A percentile compares a stretch with the other conserved stretches of the same genome.
phyloP scores from a whole-genome alignment of 2,329 filamentous ascomycete species.

The Leptographium radiaticola region DNA sequence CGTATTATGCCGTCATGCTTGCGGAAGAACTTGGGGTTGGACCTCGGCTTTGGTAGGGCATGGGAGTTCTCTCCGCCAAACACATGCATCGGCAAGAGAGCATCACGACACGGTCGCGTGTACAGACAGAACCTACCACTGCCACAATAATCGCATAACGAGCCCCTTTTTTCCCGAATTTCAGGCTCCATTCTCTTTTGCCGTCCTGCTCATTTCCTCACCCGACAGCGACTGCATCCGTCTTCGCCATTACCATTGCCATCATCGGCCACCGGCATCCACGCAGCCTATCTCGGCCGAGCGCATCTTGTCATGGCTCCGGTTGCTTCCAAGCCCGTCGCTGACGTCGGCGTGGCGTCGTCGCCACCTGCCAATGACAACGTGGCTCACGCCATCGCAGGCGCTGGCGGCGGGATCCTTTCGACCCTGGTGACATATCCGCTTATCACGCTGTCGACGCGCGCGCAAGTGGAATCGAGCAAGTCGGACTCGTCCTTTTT shows the following conservation, averaged over 20 bases:
- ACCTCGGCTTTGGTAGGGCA: not conserved
- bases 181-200: no score
- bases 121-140: not conserved
- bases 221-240: no score
- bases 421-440: slow-evolving; percentile 98
- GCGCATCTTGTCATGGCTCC: slow-evolving; percentile 6
- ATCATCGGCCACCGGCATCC: no score
- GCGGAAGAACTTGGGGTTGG: not conserved
- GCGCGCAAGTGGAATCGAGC: slow-evolving; percentile 94
- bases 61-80: not conserved
- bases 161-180: no score
- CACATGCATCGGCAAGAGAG: not conserved
- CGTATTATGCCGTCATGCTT: not conserved
- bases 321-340: slow-evolving; percentile 8
- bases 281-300: no score
- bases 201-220: no score
- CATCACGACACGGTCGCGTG: not conserved
- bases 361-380: slow-evolving; percentile 80
- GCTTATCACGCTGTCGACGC: slow-evolving; percentile 91
- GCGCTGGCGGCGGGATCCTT: slow-evolving; percentile 82
- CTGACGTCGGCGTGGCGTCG: slow-evolving; percentile 1
- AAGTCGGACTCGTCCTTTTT: slow-evolving; percentile 77
- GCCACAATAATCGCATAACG: no score
- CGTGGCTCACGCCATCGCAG: slow-evolving; percentile 87
- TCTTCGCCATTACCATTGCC: no score